Conservation (phyloP, 371 early-diverging fungal species). For the Umbelopsis sp. region DNA sequence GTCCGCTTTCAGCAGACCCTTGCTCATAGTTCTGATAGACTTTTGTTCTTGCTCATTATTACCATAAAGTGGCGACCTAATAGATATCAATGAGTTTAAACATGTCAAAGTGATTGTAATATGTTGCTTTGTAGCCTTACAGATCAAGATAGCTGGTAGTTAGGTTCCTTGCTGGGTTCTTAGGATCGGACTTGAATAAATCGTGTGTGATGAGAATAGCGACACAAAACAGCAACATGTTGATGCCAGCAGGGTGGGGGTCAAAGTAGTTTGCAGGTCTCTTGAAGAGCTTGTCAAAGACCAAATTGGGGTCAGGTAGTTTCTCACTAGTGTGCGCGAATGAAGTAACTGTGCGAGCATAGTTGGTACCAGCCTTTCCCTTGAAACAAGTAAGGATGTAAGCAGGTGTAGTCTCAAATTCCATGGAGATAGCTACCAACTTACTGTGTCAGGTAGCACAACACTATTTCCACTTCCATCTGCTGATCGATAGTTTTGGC, state of each 20-base stretch:
- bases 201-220: conserved; percentile 60
- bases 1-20: conserved; percentile 54
- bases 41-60: conserved; percentile 40
- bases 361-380: conserved; percentile 51
- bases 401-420: neutral
- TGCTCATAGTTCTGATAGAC: conserved; percentile 41
- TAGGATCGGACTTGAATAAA: conserved; percentile 50
- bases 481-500: conserved; percentile 45
- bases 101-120: neutral
- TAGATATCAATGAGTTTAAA: neutral
- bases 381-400: conserved; percentile 2
- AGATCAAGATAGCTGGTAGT: conserved; percentile 55
- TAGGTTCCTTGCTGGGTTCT: conserved; percentile 42
- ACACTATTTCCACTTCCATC: conserved; percentile 56
- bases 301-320: conserved; percentile 36
- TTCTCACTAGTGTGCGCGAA: conserved; percentile 26
- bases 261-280: conserved; percentile 37
- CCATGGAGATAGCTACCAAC: conserved; percentile 5
- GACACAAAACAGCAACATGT: conserved; percentile 49
- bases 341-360: conserved; percentile 42
- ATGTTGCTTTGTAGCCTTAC: conserved; percentile 22
- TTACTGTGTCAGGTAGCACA: conserved; percentile 44
- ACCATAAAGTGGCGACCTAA: conserved; percentile 51
- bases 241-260: conserved; percentile 41
- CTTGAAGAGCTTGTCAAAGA: conserved; percentile 44